Percentiles rank a stretch among this genome's conserved stretches.
phyloP scores from a whole-genome alignment of 441 rosid genomes.

The Corymbia citriodora region DNA sequence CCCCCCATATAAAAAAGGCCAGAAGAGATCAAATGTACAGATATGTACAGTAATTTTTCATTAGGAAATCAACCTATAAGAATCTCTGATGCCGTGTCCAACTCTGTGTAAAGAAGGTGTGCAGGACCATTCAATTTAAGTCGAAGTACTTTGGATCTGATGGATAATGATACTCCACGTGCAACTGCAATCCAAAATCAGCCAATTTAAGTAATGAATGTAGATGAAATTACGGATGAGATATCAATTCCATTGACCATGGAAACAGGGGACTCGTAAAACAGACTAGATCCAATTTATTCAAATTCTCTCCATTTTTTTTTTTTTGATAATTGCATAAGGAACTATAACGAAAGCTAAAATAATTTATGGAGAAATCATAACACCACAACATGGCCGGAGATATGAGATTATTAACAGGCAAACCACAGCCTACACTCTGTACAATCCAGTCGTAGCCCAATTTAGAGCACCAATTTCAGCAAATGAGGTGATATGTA shows the following conservation, averaged over 20 bases:
- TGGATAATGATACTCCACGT: slow-evolving; percentile 46
- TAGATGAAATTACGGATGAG: neutral
- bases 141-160: slow-evolving; percentile 50
- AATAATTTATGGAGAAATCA: neutral
- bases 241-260: neutral
- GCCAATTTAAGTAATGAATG: neutral
- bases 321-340: neutral
- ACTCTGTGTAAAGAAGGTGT: neutral
- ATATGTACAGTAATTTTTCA: neutral
- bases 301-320: neutral
- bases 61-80: neutral
- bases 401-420: neutral
- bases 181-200: slow-evolving; percentile 30
- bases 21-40: neutral
- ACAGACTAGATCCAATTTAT: neutral
- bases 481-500: neutral
- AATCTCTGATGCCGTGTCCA: neutral
- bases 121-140: slow-evolving; percentile 22
- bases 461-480: neutral
- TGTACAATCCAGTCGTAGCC: neutral
- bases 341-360: neutral
- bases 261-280: neutral
- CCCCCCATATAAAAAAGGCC: neutral
- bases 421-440: neutral
- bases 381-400: neutral